Evolutionary conservation across 306 rosid species (phyloP), one percentile per base, ranked within the genome.

Genomic region (Pterocarpus macrocarpus): DNA sequence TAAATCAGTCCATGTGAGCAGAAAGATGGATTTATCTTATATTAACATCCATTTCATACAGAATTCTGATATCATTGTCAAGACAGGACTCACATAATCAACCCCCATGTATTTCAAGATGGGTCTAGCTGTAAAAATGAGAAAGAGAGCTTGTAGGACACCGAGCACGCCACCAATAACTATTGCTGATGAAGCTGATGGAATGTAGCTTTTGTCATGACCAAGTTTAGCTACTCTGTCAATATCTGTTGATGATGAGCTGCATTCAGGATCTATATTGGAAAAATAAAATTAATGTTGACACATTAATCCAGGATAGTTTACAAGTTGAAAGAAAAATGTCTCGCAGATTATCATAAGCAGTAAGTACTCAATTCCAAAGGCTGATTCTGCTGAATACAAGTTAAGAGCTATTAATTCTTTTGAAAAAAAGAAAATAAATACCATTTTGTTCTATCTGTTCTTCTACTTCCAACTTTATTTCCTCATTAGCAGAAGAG

Each of bases 151-250:
- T 73, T 94, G 97, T 9, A 94, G 38, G 13, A 92, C 81, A 33
- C 98, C 97, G 57, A 94, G 96, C 9, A 88, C 45, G 22, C 91
- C 79, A 1, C 98, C 94, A 56, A 94, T 84, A 76, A 94, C 85
- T 86, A 94, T 73, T 57, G 96, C 97, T 43, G 97, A 90, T 13
- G 97, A 94, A 39, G 98, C 98, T 44, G 98, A 94, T 0, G 98
- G 97, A 70, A 94, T 90, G 53, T 89, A 77, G 67, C 91, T 86
- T 86, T 80, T 90, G 14, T 63, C 64, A 64, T 73, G 69, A 10
- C 53, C 71, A 50, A 39, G 75, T 53, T 78, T 83, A 59, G 55
- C 83, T 61, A 28, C 75, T 56, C 28, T 79, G 49, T 28, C 76
- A 44, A 56, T 44, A 73, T 64, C 55, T 69, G 47, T 39, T 53